These are phyloP conservation scores for Fusarium sp. DNA, from an alignment of 2,329 filamentous ascomycete genomes.

Conservation along the genomic window DNA sequence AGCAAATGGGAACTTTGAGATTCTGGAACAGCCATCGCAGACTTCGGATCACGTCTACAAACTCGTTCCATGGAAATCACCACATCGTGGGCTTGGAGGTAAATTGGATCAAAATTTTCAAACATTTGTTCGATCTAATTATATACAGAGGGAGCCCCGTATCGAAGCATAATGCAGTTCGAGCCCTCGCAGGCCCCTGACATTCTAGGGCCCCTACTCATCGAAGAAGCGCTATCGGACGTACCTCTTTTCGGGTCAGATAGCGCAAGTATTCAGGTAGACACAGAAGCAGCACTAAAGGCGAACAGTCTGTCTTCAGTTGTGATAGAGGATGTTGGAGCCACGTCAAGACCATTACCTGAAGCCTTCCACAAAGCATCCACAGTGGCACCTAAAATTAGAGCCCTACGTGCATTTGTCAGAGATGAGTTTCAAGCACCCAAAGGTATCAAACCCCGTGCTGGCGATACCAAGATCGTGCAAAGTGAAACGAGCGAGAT, in stretches of 20 bases:
- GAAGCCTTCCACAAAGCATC: constrained; percentile 55
- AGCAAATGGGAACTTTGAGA: constrained; percentile 70
- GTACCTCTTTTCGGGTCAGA: constrained; percentile 67
- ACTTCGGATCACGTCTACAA: constrained; percentile 69
- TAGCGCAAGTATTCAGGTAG: constrained; percentile 55
- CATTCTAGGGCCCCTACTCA: constrained; percentile 65
- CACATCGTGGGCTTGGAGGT: constrained; percentile 68
- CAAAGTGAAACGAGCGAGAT: constrained; percentile 52
- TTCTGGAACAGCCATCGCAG: constrained; percentile 69
- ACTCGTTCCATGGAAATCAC: constrained; percentile 69
- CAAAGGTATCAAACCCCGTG: constrained; percentile 43
- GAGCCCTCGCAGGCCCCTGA: constrained; percentile 64
- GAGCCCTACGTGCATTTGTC: constrained; percentile 56
- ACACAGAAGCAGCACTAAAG: constrained; percentile 57
- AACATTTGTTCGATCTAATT: constrained; percentile 27
- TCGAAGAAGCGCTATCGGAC: constrained; percentile 64
- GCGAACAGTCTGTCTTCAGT: constrained; percentile 50
- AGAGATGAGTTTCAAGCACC: constrained; percentile 45
- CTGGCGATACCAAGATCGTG: constrained; percentile 43
- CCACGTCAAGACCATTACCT: constrained; percentile 52
- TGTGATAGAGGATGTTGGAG: constrained; percentile 53
- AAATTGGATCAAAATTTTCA: constrained; percentile 18
- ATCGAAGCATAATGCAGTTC: constrained; percentile 68
- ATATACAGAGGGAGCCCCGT: constrained; percentile 59
- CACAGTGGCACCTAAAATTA: constrained; percentile 62